These are phyloP conservation scores for Filobasidium floriforme DNA, from an alignment of 768 basidiomycete species.

Conservation along the genomic window DNA sequence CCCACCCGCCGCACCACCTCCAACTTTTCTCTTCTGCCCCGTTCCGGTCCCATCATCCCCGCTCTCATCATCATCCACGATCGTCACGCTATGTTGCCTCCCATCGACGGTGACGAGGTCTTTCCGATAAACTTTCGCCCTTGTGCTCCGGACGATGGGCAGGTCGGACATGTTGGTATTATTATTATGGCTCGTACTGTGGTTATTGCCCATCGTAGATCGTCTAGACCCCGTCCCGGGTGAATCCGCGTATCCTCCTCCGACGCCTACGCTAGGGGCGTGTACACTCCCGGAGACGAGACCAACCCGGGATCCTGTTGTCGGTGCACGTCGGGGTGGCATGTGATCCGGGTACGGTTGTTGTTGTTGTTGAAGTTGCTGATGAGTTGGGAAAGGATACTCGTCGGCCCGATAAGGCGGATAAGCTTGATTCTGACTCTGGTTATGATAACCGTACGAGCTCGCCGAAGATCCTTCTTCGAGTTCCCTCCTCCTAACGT, in stretches of 20 bases:
- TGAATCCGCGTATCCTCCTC: background rate
- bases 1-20: background rate
- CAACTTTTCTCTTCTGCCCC: slow-evolving; percentile 11
- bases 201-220: background rate
- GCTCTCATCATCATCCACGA: slow-evolving; percentile 10
- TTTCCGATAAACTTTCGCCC: slow-evolving; percentile 11
- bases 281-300: background rate
- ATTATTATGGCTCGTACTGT: background rate
- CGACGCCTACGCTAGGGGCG: background rate
- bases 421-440: background rate
- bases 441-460: too few relatives aligned
- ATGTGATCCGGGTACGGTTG: background rate
- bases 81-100: slow-evolving; percentile 9
- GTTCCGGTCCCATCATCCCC: background rate
- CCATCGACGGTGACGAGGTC: slow-evolving; percentile 7
- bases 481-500: background rate
- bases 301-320: background rate
- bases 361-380: background rate
- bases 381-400: background rate
- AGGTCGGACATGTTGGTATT: background rate
- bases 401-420: background rate
- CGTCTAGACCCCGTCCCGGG: background rate
- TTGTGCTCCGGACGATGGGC: background rate
- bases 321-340: slow-evolving; percentile 1
- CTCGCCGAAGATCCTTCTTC: background rate